Conservation (phyloP, 2,329 filamentous ascomycete genomes). For the Orbilia brochopaga region DNA sequence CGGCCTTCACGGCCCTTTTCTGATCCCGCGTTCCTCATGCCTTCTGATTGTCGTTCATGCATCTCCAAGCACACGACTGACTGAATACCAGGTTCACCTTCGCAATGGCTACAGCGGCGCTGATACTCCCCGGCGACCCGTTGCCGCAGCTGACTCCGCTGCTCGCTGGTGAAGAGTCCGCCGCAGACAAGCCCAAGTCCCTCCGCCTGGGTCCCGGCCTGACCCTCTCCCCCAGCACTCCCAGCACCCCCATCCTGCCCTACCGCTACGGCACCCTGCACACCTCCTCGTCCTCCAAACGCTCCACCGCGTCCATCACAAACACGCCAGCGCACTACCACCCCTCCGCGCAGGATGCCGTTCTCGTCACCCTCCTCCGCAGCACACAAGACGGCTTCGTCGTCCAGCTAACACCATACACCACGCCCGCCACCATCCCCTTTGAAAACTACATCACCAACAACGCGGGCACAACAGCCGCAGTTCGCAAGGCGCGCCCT, state of each 20-base stretch:
- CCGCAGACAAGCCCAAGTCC: slow-evolving; percentile 19
- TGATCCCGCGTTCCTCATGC: slow-evolving; percentile 20
- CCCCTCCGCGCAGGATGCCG: slow-evolving; percentile 32
- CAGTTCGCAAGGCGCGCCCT: slow-evolving; percentile 35
- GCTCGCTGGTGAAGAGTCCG: slow-evolving; percentile 4
- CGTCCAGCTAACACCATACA: slow-evolving; percentile 44
- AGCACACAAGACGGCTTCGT: slow-evolving; percentile 38
- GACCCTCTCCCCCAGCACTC: slow-evolving; percentile 38
- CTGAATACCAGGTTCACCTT: no score
- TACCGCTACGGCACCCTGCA: slow-evolving; percentile 39
- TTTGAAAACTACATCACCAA: slow-evolving; percentile 46
- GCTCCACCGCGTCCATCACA: slow-evolving; percentile 32
- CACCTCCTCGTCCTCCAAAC: slow-evolving; percentile 19
- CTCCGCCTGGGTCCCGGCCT: slow-evolving; percentile 41
- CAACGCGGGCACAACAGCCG: slow-evolving; percentile 42
- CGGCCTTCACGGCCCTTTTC: slow-evolving; percentile 48
- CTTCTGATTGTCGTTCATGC: no score
- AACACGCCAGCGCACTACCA: slow-evolving; percentile 45
- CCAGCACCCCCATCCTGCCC: slow-evolving; percentile 38
- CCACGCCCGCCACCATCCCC: slow-evolving; percentile 37
- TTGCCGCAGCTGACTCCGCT: slow-evolving; percentile 41
- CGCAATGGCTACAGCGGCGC: not conserved
- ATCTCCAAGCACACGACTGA: slow-evolving; percentile 25
- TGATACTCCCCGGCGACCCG: slow-evolving; percentile 45
- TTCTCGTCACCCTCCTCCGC: slow-evolving; percentile 50